Evolutionary conservation across 1,284 basidiomycete species (phyloP), one percentile per base, ranked within the genome.

Genomic region (Apiotrichum brassicae): DNA sequence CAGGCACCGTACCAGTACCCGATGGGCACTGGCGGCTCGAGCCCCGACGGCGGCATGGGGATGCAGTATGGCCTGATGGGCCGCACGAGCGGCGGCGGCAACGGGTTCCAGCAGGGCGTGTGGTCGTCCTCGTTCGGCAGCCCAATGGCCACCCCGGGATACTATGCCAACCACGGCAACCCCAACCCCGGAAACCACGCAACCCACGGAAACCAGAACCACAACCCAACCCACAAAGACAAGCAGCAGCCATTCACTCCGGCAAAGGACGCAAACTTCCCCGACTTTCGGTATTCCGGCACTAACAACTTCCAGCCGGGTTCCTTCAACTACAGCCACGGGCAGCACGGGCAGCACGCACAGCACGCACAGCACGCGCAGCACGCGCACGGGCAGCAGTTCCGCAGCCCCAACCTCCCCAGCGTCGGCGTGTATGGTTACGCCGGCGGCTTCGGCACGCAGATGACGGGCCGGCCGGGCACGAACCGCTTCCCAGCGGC

Each of bases 51-150:
- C 16, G 53, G 48, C 20, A 57, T 53, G 53, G 43, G 50, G 35
- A 43, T 48, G 32, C 48, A 51, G 49, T 55, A 51, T 20, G 54
- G 57, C 40, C 50, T 60, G 36, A 57, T 57, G 45, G 58, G 56
- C 22, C 54, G 59, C 28, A 53, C 42, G 20, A 40, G 13, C 33
- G 33, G 33, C 18, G 42, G 43, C 30, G 37, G 49, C 42, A 56
- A 54, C 48, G 60, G 49, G 6, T 55, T 44, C 51, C 62, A 64
- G 47, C 63, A 65, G 40, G 62, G 59, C 8, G 53, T 68, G 5
- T 70, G 68, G 43, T 64, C 64, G 5, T 55, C 62, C 9, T 58
- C 62, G 16, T 68, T 68, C 33, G 64, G 61, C 24, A 58, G 61
- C 13, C 55, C 60, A 2, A 58, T 64, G 58, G 51, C 63, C 12